Evolutionary conservation across 805 yeast genomes (phyloP).

Genomic region (Candida ovalis): DNA sequence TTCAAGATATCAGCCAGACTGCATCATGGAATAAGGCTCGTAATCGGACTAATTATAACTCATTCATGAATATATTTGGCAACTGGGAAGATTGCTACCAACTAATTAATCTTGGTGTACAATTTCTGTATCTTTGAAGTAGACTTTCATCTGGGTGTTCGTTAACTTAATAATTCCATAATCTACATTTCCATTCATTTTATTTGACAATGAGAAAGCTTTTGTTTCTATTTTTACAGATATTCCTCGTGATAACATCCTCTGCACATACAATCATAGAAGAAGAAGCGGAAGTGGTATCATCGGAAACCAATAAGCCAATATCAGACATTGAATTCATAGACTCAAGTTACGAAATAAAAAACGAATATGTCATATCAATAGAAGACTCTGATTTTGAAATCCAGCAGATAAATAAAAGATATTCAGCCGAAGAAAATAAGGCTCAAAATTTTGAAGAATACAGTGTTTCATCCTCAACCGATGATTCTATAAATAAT

Average conservation of each 20-base stretch:
- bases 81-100: too few relatives aligned
- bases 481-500: not conserved
- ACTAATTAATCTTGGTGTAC: too few relatives aligned
- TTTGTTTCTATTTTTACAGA: not conserved
- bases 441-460: not conserved
- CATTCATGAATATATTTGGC: too few relatives aligned
- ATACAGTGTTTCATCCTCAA: not conserved
- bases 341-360: not conserved
- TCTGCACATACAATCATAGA: not conserved
- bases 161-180: too few relatives aligned
- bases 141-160: too few relatives aligned
- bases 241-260: not conserved
- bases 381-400: slow-evolving; percentile 2
- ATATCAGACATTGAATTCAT: not conserved
- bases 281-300: not conserved
- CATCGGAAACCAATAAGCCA: not conserved
- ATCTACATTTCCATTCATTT: too few relatives aligned
- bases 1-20: too few relatives aligned
- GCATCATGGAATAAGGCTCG: too few relatives aligned
- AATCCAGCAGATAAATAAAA: not conserved
- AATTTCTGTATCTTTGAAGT: too few relatives aligned
- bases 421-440: not conserved
- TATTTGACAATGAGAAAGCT: not conserved
- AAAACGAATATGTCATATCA: not conserved
- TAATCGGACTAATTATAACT: too few relatives aligned